These are phyloP conservation scores for Brettanomyces anomalus DNA, from an alignment of 805 yeast genomes.

Conservation along the genomic window DNA sequence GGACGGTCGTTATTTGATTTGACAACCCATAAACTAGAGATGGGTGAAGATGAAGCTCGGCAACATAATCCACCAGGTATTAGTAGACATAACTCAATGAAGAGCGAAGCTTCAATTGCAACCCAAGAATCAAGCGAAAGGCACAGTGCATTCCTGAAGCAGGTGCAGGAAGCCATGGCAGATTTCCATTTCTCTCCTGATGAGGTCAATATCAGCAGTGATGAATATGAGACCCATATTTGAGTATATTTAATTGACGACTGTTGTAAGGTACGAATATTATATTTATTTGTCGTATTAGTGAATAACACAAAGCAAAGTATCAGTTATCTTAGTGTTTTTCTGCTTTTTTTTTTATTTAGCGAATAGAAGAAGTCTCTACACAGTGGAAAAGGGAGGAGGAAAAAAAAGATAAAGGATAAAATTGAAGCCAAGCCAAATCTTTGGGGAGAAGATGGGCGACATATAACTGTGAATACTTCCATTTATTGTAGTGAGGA, in stretches of 20 bases:
- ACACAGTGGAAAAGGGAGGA: too few species aligned
- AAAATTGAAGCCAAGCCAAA: too few species aligned
- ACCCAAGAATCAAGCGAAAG: slow-evolving; percentile 15
- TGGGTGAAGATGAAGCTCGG: slow-evolving; percentile 50
- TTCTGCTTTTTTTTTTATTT: too few species aligned
- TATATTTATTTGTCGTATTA: too few species aligned
- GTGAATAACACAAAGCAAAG: neutral
- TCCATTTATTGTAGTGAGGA: too few species aligned
- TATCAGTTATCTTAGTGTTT: too few species aligned
- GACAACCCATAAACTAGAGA: slow-evolving; percentile 58
- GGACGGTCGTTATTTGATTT: slow-evolving; percentile 65
- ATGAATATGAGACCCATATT: slow-evolving; percentile 44
- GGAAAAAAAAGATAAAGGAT: too few species aligned
- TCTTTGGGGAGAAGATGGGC: too few species aligned
- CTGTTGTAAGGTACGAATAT: too few species aligned
- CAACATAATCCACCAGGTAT: slow-evolving; percentile 24
- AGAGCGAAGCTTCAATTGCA: neutral
- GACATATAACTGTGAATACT: too few species aligned
- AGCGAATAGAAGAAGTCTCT: too few species aligned
- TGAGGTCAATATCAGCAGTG: slow-evolving; percentile 40
- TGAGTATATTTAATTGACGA: neutral
- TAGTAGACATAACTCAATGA: slow-evolving; percentile 20
- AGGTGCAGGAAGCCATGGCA: slow-evolving; percentile 35
- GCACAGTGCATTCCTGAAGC: slow-evolving; percentile 28
- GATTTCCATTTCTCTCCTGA: slow-evolving; percentile 20